Conservation (phyloP, 2,329 filamentous ascomycete species). For the Colletotrichum sidae region DNA sequence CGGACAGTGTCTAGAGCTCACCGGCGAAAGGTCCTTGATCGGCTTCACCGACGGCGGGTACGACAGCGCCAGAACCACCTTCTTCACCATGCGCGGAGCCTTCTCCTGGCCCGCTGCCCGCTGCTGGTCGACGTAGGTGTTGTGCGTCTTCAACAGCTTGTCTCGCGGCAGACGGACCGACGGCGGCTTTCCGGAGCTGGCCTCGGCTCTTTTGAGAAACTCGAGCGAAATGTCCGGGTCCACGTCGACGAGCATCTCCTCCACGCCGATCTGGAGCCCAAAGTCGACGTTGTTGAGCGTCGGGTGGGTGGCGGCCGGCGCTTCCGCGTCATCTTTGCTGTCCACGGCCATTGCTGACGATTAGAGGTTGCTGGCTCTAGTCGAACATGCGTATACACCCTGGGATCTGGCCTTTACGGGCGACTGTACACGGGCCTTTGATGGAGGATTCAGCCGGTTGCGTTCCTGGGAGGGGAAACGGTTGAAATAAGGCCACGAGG, state of each 20-base stretch:
- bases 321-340: neutral
- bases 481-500: neutral
- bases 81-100: constrained; percentile 41
- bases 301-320: neutral
- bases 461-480: neutral
- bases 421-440: no score
- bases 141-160: constrained; percentile 37
- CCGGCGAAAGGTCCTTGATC: constrained; percentile 28
- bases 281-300: constrained; percentile 35
- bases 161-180: constrained; percentile 30
- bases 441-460: no score
- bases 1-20: constrained; percentile 6
- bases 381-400: neutral
- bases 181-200: constrained; percentile 39
- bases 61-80: constrained; percentile 40
- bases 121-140: constrained; percentile 37
- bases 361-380: neutral
- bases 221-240: constrained; percentile 41
- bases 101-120: constrained; percentile 20
- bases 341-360: constrained; percentile 7
- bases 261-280: constrained; percentile 37
- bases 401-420: neutral
- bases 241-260: constrained; percentile 40
- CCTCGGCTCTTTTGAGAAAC: constrained; percentile 39
- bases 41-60: constrained; percentile 39